Percentiles rank a stretch among this genome's conserved stretches.
Conservation (phyloP, 306 rosid genomes). For the Pterocarpus macrocarpus region DNA sequence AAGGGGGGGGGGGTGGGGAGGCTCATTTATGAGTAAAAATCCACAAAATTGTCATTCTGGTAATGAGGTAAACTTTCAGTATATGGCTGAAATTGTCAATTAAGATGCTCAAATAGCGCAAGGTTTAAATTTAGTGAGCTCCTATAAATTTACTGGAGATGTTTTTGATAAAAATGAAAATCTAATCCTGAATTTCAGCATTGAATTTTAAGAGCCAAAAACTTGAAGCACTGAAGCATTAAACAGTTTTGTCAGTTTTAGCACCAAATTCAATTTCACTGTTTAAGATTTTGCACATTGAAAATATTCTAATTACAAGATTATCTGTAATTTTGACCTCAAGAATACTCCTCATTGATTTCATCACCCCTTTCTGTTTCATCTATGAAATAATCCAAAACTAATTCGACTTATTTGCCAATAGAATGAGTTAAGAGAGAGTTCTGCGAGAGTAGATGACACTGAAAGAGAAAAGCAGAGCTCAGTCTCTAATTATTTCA, state of each 20-base stretch:
- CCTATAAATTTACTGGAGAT: conserved; percentile 13
- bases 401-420: not conserved
- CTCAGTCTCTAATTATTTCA: conserved; percentile 8
- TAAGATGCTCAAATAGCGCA: conserved; percentile 18
- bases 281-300: conserved; percentile 13
- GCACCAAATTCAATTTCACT: conserved; percentile 11
- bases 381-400: not conserved
- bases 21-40: not conserved
- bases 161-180: not conserved
- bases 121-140: not conserved
- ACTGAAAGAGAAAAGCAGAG: conserved; percentile 20
- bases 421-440: not conserved
- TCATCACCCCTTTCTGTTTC: not conserved
- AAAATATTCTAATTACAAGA: not conserved
- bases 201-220: conserved; percentile 20
- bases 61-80: conserved; percentile 25
- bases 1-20: too few species aligned
- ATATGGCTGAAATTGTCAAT: not conserved
- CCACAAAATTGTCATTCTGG: conserved; percentile 5
- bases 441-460: not conserved
- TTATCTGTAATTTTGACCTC: not conserved
- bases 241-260: not conserved
- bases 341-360: not conserved
- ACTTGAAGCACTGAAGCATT: conserved; percentile 24
- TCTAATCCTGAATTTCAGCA: not conserved